Percentiles rank a stretch among this genome's conserved stretches.
Conservation (phyloP, 805 yeast genomes). For the Barnettozyma vustinii region DNA sequence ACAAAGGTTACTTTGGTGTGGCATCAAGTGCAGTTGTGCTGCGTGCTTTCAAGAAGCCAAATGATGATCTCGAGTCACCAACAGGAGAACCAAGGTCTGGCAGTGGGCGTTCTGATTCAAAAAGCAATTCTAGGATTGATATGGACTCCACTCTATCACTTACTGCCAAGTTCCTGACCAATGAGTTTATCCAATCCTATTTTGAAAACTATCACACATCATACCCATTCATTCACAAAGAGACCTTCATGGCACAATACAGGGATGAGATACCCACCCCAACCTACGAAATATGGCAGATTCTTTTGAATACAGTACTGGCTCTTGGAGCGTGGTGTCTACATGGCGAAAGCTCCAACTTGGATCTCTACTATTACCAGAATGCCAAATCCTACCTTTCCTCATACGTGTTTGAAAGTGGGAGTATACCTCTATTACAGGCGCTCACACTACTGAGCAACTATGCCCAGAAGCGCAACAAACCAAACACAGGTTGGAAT, state of each 20-base stretch:
- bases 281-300: conserved; percentile 44
- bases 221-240: conserved; percentile 55
- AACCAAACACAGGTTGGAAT: conserved; percentile 67
- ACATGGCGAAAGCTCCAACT: conserved; percentile 45
- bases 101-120: conserved; percentile 17
- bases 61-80: conserved; percentile 20
- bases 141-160: conserved; percentile 23
- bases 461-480: conserved; percentile 59
- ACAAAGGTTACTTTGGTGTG: conserved; percentile 61
- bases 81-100: conserved; percentile 15
- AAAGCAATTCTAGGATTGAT: conserved; percentile 22
- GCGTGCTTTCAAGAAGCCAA: conserved; percentile 38
- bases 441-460: conserved; percentile 50
- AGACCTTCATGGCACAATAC: conserved; percentile 45
- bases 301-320: conserved; percentile 49
- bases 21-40: conserved; percentile 56
- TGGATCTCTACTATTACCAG: conserved; percentile 52
- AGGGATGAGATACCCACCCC: conserved; percentile 36
- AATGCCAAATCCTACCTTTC: conserved; percentile 42
- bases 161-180: conserved; percentile 27
- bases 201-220: conserved; percentile 56
- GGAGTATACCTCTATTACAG: conserved; percentile 49
- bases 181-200: conserved; percentile 42
- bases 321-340: conserved; percentile 70
- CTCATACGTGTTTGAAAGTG: conserved; percentile 50